Evolutionary conservation across 768 basidiomycete genomes (phyloP), one percentile per base, ranked within the genome.

Genomic region (Ramaria rubella): DNA sequence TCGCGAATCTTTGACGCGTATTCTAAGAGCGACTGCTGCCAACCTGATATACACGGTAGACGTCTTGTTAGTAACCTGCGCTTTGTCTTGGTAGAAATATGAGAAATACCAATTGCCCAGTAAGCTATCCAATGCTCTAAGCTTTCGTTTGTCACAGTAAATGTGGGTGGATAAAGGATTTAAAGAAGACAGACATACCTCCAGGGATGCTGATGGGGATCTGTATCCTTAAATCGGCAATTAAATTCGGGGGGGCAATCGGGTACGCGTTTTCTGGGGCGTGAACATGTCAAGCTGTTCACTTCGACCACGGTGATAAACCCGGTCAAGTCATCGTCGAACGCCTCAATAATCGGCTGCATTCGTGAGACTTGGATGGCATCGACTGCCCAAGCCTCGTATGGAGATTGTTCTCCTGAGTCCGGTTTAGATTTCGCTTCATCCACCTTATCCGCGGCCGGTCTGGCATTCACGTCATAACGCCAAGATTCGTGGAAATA

Each of bases 291-390:
- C 46, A 73, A 70, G 0, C 44, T 49, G 50, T 73, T 73, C 17
- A 70, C 65, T 50, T 73, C 70, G 3, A 57, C 31, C n/a, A 71
- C 63, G 1, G 66, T 67, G 52, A 68, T 64, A 49, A 65, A 71
- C 3, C 71, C 70, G 0, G 68, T 70, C 2, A 65, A 64, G 48
- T 73, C 69, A 26, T 69, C 65, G 52, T 73, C 71, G 46, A 72
- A 62, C 12, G 68, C 69, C 48, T 71, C 72, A 46, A 62, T 45
- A 19, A 69, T 67, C 1, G 61, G 56, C 49, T 64, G 64, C 6
- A 68, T 61, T 29, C 21, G 59, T 6, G 54, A 59, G 4, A 64
- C 49, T 45, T 57, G 59, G 44, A 70, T 57, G 36, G 54, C 64
- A 21, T 62, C 59, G 15, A 70, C 49, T 7, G 66, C 66, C 69